Evolutionary conservation across 2,329 filamentous ascomycete species (phyloP), one percentile per base, ranked within the genome.

Genomic region (Rhynchosporium graminicola): DNA sequence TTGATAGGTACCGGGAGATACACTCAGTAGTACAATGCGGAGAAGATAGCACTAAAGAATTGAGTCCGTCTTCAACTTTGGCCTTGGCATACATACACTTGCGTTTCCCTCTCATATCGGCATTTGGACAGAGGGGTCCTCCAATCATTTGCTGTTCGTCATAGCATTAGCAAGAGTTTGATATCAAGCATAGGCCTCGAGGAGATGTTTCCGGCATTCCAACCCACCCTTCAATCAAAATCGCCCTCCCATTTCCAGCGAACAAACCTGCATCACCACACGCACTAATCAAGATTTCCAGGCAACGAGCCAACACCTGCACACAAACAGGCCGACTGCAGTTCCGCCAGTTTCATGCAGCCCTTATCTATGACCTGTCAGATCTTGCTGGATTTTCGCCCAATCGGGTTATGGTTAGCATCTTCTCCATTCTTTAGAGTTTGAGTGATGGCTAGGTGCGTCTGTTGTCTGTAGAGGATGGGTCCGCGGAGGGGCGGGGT

Each of bases 301-400:
- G 2, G 45, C 43, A 36, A 61, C 51, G 61, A 48, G 56, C 61
- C 61, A 60, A 57, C 7, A 42, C 54, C 31, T 33, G 51, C 48
- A 59, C 7, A 15, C 57, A 65, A 65, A 64, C 66, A 52, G 48
- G 38, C 47, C 55, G 7, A 29, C 57, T 67, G 66, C 66, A 68
- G 59, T 55, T 63, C 20, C 55, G 59, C 61, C 66, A 40, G 59
- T 64, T 67, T 45, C 28, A 68, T 60, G 56, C 59, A 48, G 15
- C 36, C 50, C 61, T 67, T 67, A 68, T 68, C 67, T 64, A 57
- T 65, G 59, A 65, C 63, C 46, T 64, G 63, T 68, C 66, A 59
- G 43, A 63, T 65, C 51, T 38, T 42, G n/a, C 20, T 28, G 9
- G 26, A n/a, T 9, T 20, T 43, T 13, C 20, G 20, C 45, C 54